Percentiles rank a stretch among this genome's conserved stretches.
Evolutionary conservation across 2,329 filamentous ascomycete genomes (phyloP).

Genomic region (Sporothrix luriei): DNA sequence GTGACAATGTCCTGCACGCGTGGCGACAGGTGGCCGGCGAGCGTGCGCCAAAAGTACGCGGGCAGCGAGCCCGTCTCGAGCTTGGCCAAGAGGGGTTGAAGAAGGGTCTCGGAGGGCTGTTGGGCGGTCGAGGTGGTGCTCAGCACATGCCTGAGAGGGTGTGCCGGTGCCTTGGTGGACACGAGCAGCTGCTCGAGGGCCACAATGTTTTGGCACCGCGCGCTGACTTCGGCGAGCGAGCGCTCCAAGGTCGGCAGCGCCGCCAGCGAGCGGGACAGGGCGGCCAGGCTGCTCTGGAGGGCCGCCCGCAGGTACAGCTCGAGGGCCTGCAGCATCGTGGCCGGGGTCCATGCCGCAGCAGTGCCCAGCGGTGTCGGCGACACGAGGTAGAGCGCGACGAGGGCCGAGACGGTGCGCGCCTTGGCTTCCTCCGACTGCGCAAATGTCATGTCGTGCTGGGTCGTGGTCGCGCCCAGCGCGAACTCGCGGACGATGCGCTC

Average conservation of each 20-base stretch:
- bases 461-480: constrained; percentile 62
- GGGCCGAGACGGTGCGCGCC: constrained; percentile 71
- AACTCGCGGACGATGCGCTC: constrained; percentile 85
- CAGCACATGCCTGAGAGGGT: constrained; percentile 60
- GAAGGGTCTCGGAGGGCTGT: constrained; percentile 53
- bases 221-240: constrained; percentile 77
- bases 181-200: constrained; percentile 79
- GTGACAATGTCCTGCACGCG: constrained; percentile 83
- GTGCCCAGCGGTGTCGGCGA: constrained; percentile 62
- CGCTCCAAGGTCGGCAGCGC: constrained; percentile 60
- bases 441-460: constrained; percentile 52
- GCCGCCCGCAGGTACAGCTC: constrained; percentile 81
- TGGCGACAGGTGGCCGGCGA: constrained; percentile 74
- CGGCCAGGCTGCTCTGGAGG: constrained; percentile 75
- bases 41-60: constrained; percentile 89
- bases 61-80: constrained; percentile 86
- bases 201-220: constrained; percentile 87
- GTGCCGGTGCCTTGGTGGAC: constrained; percentile 65
- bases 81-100: constrained; percentile 71
- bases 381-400: constrained; percentile 77
- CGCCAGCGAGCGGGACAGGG: constrained; percentile 61
- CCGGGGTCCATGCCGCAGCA: constrained; percentile 57
- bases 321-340: constrained; percentile 72
- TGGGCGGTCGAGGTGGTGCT: constrained; percentile 30
- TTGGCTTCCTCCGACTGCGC: constrained; percentile 73